Evolutionary conservation across 345 rosid genomes (phyloP).

Genomic region (Moringa oleifera): DNA sequence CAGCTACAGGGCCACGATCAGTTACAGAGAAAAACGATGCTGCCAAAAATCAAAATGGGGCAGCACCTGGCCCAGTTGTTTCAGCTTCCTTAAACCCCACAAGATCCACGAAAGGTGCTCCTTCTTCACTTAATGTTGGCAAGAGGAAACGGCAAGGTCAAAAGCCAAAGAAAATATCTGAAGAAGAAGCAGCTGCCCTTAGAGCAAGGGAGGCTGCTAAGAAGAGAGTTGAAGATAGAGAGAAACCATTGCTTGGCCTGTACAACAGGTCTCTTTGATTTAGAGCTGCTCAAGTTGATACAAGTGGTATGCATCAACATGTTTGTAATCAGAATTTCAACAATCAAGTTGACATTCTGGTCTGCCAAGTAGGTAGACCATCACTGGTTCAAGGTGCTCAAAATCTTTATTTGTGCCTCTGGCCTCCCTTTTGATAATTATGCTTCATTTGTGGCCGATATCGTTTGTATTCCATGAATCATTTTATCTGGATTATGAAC

Average conservation of each 20-base stretch:
- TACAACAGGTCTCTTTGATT: constrained; percentile 57
- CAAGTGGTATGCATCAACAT: constrained; percentile 17
- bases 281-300: constrained; percentile 1
- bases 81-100: constrained; percentile 54
- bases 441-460: too few species aligned
- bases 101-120: constrained; percentile 63
- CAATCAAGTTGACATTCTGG: background rate
- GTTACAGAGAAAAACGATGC: constrained; percentile 26
- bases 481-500: too few species aligned
- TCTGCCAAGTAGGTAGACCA: too few species aligned
- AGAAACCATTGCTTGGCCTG: constrained; percentile 82
- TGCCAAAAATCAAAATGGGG: constrained; percentile 27
- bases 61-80: constrained; percentile 58
- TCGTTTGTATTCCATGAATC: too few species aligned
- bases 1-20: constrained; percentile 27
- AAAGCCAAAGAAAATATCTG: constrained; percentile 57
- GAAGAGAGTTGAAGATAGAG: constrained; percentile 89
- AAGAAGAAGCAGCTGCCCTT: constrained; percentile 78
- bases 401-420: too few species aligned
- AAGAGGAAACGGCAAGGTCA: constrained; percentile 69
- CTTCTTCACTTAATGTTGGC: constrained; percentile 53
- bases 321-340: background rate
- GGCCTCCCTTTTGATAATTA: too few species aligned
- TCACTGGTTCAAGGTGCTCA: too few species aligned
- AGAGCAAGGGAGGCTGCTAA: constrained; percentile 94